Conservation (phyloP, 192 early-diverging fungal genomes). For the Spizellomyces punctatus region DNA sequence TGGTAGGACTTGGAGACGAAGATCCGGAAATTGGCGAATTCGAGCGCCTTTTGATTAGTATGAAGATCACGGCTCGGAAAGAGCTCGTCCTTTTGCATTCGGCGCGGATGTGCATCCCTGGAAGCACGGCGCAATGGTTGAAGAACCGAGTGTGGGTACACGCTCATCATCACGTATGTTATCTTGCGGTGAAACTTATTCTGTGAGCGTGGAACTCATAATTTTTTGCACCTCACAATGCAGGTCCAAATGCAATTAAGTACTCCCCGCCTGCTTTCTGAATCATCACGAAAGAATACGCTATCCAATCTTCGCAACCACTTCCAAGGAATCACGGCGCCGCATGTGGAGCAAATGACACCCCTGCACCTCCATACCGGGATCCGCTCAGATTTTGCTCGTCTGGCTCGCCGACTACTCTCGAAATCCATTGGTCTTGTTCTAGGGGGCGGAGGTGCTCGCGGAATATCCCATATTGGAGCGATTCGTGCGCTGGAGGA, state of each 20-base stretch:
- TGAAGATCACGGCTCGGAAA: constrained; percentile 97
- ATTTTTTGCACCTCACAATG: background rate
- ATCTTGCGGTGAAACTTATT: background rate
- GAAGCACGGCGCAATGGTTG: constrained; percentile 89
- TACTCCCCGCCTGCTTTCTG: constrained; percentile 33
- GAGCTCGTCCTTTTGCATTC: constrained; percentile 92
- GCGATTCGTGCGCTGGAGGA: constrained; percentile 94
- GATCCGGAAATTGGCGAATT: constrained; percentile 89
- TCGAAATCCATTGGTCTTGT: constrained; percentile 91
- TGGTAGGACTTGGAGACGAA: constrained; percentile 90
- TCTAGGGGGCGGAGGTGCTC: constrained; percentile 94
- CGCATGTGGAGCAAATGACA: background rate
- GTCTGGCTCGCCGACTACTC: constrained; percentile 89
- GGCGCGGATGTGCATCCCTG: constrained; percentile 72
- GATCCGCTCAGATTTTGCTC: constrained; percentile 63
- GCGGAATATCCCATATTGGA: constrained; percentile 91
- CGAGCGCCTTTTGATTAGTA: constrained; percentile 86
- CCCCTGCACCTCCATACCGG: constrained; percentile 43
- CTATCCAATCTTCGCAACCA: constrained; percentile 43
- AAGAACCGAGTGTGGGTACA: constrained; percentile 93
- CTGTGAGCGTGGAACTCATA: no score
- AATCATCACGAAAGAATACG: constrained; percentile 35
- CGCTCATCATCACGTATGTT: constrained; percentile 89
- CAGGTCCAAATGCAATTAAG: constrained; percentile 45
- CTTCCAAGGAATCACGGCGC: constrained; percentile 34